Percentiles rank a stretch among this genome's conserved stretches.
Conservation (phyloP, 2,329 filamentous ascomycete species). For the Neobulgaria alba region DNA sequence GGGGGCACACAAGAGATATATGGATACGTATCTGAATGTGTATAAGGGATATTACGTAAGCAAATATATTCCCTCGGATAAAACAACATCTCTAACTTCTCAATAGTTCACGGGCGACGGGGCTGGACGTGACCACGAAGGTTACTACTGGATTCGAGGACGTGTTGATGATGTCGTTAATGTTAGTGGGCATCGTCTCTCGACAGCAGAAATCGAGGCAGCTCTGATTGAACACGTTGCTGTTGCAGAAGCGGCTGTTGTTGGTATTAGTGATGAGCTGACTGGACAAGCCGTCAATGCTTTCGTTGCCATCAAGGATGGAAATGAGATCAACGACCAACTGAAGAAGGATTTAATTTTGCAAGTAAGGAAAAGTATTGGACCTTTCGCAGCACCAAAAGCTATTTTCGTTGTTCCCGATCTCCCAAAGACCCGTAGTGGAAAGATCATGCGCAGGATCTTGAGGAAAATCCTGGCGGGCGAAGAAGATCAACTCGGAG, state of each 20-base stretch:
- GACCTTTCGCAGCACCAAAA: constrained; percentile 94
- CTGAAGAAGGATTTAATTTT: constrained; percentile 66
- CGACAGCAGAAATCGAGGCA: constrained; percentile 95
- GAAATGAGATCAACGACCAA: constrained; percentile 64
- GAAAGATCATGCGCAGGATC: constrained; percentile 98
- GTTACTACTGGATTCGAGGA: constrained; percentile 99
- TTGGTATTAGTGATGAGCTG: constrained; percentile 86
- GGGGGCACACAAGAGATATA: constrained; percentile 95
- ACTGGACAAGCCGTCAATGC: constrained; percentile 97
- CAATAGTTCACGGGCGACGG: constrained; percentile 81
- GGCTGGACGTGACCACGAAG: constrained; percentile 91
- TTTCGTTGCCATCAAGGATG: constrained; percentile 88
- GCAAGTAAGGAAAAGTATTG: constrained; percentile 45
- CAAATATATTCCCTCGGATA: too few relatives aligned
- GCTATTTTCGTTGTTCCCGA: constrained; percentile 85
- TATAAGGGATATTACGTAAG: constrained; percentile 97
- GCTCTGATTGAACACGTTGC: constrained; percentile 85
- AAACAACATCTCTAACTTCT: too few relatives aligned
- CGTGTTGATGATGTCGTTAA: constrained; percentile 98
- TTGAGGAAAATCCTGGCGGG: constrained; percentile 94
- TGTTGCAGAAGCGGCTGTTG: constrained; percentile 90
- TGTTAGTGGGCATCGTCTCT: constrained; percentile 90
- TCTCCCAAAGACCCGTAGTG: constrained; percentile 91
- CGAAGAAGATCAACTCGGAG: constrained; percentile 93
- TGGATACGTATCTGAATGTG: constrained; percentile 96